Percentiles rank a stretch among this genome's conserved stretches.
These are phyloP conservation scores for Cladosporium sp. DNA, from an alignment of 2,329 filamentous ascomycete genomes.

Conservation along the genomic window DNA sequence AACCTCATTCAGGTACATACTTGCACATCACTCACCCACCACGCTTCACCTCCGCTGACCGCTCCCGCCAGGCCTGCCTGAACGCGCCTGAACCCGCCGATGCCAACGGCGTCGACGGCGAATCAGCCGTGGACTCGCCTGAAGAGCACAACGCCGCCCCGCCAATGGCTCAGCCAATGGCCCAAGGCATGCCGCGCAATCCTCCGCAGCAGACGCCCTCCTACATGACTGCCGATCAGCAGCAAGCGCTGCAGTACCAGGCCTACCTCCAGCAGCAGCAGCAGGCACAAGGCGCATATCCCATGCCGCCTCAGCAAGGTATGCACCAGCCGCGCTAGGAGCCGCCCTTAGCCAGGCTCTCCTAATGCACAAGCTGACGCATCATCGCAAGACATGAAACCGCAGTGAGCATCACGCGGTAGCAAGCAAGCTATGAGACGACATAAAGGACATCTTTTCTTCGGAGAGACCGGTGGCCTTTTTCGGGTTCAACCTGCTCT, in stretches of 20 bases:
- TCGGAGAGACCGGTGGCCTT: slow-evolving; percentile 1
- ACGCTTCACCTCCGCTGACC: slow-evolving; percentile 13
- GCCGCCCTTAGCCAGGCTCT: slow-evolving; percentile 11
- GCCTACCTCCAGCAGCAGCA: slow-evolving; percentile 35
- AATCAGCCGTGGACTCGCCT: slow-evolving; percentile 68
- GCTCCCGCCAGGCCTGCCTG: slow-evolving; percentile 68
- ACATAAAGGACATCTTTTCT: slow-evolving; percentile 8
- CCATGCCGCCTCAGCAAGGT: slow-evolving; percentile 31
- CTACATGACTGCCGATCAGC: slow-evolving; percentile 34
- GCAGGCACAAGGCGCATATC: slow-evolving; percentile 30
- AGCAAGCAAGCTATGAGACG: slow-evolving; percentile 5
- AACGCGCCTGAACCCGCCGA: slow-evolving; percentile 90
- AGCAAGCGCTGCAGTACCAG: slow-evolving; percentile 35
- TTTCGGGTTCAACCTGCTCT: background rate
- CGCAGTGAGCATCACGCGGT: slow-evolving; percentile 8
- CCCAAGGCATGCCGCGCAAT: slow-evolving; percentile 26
- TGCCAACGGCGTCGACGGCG: slow-evolving; percentile 52
- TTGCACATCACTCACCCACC: slow-evolving; percentile 9
- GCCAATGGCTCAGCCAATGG: slow-evolving; percentile 31
- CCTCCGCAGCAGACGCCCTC: slow-evolving; percentile 23
- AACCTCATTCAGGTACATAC: slow-evolving; percentile 84
- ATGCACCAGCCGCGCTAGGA: slow-evolving; percentile 28
- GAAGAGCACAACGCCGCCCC: slow-evolving; percentile 66
- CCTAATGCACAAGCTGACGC: slow-evolving; percentile 12
- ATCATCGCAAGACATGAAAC: slow-evolving; percentile 11